Percentiles rank a stretch among this genome's conserved stretches.
phyloP scores from a whole-genome alignment of 1,284 basidiomycete species.

The Tilletia walkeri region DNA sequence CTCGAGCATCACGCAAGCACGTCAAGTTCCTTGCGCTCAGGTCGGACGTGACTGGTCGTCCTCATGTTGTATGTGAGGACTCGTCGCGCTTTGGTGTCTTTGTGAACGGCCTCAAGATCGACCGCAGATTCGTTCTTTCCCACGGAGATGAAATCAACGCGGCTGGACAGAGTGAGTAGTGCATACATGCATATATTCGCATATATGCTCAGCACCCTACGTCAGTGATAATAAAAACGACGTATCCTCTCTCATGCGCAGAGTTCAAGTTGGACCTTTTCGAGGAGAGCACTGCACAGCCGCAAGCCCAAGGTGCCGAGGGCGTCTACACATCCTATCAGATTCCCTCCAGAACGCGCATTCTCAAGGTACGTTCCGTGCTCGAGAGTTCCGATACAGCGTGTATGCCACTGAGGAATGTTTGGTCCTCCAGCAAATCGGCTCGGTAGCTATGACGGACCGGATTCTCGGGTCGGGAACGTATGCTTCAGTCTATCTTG shows the following conservation, averaged over 20 bases:
- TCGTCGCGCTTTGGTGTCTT: background rate
- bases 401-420: no score
- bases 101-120: conserved; percentile 6
- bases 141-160: background rate
- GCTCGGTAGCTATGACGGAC: background rate
- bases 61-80: conserved; percentile 8
- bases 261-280: background rate
- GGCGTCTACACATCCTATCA: no score
- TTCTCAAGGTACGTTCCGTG: no score
- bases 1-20: conserved; percentile 6
- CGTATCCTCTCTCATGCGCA: background rate
- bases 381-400: no score
- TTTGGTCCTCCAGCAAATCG: background rate
- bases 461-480: background rate
- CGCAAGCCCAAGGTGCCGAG: background rate
- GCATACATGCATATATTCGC: background rate
- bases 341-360: no score
- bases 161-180: conserved; percentile 2
- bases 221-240: no score
- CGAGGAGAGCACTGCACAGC: background rate
- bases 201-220: background rate
- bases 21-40: background rate
- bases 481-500: background rate
- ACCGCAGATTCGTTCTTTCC: background rate
- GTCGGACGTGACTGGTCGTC: background rate